Base-by-base conservation (phyloP, 2,329 filamentous ascomycete species). In the Byssochlamys sp. region DNA sequence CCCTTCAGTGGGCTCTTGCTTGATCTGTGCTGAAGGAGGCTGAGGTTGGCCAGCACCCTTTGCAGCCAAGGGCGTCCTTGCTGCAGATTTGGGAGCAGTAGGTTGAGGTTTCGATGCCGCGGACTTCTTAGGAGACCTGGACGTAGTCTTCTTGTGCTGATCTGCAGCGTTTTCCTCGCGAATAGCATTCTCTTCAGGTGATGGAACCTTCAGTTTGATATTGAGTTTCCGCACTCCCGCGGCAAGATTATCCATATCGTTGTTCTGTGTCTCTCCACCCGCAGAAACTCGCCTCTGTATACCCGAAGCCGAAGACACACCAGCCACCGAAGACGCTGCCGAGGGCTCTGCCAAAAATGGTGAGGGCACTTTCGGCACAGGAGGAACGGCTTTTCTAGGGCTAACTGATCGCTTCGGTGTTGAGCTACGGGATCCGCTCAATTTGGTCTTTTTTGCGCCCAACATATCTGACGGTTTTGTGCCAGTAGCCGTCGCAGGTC, bases 371-470 rank as follows among this genome's bases (percentile, higher is more conserved):
- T 73, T 73, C 3, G 76, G 71, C 10, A 77, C 72, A 6, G 76
- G 70, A 12, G 75, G 74, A 45, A 45, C 14, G 4, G 70, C 67
- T 58, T 73, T 77, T 57, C 66, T 67, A 1, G 72, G 69, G 51
- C 69, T 72, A 29, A 66, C 62, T 19, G 66, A 62, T 35, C 67
- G 63, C 57, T 74, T 78, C 2, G 71, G 63, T 0, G 69, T 69
- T 25, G 69, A 69, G 48, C 65, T 78, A 29, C 77, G 80, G 9
- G 76, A 66, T n/a, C 61, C 78, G 51, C 76, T 80, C 9, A 77
- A 76, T 55, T 86, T 80, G 2, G 80, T 77, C 71, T 87, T 90
- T 66, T 83, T 88, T 3, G 81, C 75, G 9, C 78, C 74, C 9
- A 84, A 70, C 52, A 73, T 71, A 28, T 76, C 71, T 19, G 68